These are phyloP conservation scores for Bruguiera gymnorhiza DNA, from an alignment of 345 rosid genomes.

Conservation along the genomic window DNA sequence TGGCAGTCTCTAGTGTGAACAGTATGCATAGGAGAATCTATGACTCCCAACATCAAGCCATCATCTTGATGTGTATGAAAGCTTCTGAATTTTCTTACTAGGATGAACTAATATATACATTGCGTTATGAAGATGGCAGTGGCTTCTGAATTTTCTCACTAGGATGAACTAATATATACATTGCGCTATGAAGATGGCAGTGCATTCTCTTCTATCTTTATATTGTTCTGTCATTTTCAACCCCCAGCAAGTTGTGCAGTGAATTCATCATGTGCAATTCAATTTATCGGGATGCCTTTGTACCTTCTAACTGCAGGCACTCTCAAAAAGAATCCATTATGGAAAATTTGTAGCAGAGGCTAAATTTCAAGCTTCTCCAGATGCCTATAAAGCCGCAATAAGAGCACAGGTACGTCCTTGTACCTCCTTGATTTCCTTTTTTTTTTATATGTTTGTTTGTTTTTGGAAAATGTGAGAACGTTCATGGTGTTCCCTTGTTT, in stretches of 20 bases:
- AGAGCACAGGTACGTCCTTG: constrained; percentile 49
- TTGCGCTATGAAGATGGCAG: no score
- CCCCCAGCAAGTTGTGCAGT: no score
- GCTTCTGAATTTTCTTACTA: no score
- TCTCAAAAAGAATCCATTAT: constrained; percentile 91
- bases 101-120: no score
- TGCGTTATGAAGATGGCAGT: no score
- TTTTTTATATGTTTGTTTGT: no score
- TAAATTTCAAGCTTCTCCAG: constrained; percentile 68
- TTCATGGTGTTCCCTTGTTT: not conserved
- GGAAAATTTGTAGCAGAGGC: constrained; percentile 96
- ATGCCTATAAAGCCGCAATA: constrained; percentile 60
- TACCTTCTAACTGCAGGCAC: constrained; percentile 43
- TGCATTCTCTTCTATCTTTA: no score
- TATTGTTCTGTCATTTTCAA: no score
- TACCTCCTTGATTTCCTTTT: not conserved
- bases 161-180: no score
- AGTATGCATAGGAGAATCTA: not conserved
- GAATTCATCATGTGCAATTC: not conserved
- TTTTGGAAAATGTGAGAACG: no score
- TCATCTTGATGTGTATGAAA: not conserved
- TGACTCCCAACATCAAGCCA: not conserved
- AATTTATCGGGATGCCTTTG: not conserved
- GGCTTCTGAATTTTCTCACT: no score
- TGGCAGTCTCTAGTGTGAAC: no score